phyloP scores from a whole-genome alignment of 2,329 filamentous ascomycete species.

The Aureobasidium leucospermi region DNA sequence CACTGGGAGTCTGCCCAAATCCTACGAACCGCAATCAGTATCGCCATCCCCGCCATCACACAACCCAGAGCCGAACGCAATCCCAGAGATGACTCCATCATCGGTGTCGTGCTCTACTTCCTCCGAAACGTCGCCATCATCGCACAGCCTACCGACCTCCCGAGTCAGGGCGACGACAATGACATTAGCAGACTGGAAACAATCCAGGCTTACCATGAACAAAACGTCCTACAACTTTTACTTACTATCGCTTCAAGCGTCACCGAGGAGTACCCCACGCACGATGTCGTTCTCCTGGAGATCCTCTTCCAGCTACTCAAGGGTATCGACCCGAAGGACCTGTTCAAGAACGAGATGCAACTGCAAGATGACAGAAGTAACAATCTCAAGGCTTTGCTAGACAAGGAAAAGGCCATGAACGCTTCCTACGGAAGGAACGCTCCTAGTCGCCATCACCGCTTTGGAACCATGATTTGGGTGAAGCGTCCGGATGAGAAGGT shows the following conservation, averaged over 20 bases:
- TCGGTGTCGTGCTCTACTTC: conserved; percentile 83
- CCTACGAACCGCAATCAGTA: conserved; percentile 70
- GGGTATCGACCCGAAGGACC: conserved; percentile 71
- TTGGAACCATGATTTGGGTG: conserved; percentile 96
- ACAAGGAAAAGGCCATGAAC: conserved; percentile 77
- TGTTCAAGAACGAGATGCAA: conserved; percentile 78
- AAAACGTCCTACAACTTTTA: conserved; percentile 81
- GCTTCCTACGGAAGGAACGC: conserved; percentile 68
- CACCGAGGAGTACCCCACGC: conserved; percentile 82
- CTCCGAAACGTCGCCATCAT: conserved; percentile 86
- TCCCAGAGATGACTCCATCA: conserved; percentile 78
- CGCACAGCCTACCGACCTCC: conserved; percentile 61
- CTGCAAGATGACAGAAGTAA: conserved; percentile 60
- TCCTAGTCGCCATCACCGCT: conserved; percentile 83
- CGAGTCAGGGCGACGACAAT: conserved; percentile 79
- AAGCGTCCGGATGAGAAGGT: conserved; percentile 79
- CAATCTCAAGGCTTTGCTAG: conserved; percentile 67
- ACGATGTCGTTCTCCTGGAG: conserved; percentile 86
- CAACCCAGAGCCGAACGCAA: conserved; percentile 67
- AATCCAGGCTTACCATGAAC: conserved; percentile 81
- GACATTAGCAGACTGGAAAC: conserved; percentile 82
- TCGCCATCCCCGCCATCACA: conserved; percentile 81
- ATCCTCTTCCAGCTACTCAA: conserved; percentile 90
- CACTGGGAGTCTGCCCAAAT: conserved; percentile 73
- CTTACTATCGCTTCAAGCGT: conserved; percentile 87